Conservation (phyloP, 2,329 filamentous ascomycete genomes). For the Microcera coccophila region DNA sequence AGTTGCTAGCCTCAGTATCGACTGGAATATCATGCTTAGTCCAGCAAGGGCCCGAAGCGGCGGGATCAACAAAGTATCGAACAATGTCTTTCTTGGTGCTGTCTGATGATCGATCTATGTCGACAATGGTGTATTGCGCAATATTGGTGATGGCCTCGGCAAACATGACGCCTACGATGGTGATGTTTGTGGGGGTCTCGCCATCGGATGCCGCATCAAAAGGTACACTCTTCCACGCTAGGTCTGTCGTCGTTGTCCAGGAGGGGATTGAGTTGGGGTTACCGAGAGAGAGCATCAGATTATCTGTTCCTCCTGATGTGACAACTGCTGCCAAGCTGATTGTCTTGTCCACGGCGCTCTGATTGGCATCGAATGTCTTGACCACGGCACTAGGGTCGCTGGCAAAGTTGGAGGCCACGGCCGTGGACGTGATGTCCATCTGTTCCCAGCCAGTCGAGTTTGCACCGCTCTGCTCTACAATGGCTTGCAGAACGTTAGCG, state of each 20-base stretch:
- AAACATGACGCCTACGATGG: background rate
- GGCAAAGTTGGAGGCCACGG: background rate
- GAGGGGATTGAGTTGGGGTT: background rate
- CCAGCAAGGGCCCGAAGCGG: background rate
- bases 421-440: background rate
- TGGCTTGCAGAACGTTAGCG: background rate
- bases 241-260: background rate
- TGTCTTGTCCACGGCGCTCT: background rate
- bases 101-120: background rate
- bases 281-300: background rate
- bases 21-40: background rate
- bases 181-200: background rate
- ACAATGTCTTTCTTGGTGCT: background rate
- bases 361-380: slow-evolving; percentile 5
- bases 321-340: background rate
- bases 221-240: background rate
- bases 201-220: background rate
- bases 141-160: background rate
- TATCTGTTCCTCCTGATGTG: background rate
- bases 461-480: slow-evolving; percentile 1
- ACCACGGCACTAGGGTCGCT: background rate
- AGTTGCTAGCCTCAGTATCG: too few species aligned
- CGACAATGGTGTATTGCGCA: background rate
- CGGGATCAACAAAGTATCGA: background rate
- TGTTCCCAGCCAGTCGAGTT: slow-evolving; percentile 1